Conservation (phyloP, 2,329 filamentous ascomycete species). For the Reticulascus tulasneorum region DNA sequence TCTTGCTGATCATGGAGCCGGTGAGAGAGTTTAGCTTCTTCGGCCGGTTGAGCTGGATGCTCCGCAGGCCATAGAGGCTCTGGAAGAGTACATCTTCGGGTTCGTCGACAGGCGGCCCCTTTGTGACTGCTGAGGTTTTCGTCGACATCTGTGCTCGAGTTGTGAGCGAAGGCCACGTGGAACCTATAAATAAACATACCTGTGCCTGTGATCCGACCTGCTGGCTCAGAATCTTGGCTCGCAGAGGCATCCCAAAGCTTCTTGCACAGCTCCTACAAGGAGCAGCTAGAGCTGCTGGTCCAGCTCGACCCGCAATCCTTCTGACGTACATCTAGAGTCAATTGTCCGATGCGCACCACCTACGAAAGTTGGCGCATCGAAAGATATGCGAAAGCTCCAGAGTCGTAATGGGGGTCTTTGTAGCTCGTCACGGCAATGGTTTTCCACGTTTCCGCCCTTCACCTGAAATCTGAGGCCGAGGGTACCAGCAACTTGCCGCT, state of each 20-base stretch:
- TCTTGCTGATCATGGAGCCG: constrained; percentile 92
- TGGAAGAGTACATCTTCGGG: constrained; percentile 90
- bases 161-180: background rate
- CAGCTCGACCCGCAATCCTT: constrained; percentile 50
- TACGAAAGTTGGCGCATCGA: constrained; percentile 27
- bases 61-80: constrained; percentile 82
- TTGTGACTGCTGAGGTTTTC: constrained; percentile 28
- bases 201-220: constrained; percentile 12
- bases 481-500: constrained; percentile 13
- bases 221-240: constrained; percentile 64
- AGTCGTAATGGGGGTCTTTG: constrained; percentile 1
- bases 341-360: constrained; percentile 31
- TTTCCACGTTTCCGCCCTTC: constrained; percentile 24
- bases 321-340: constrained; percentile 53
- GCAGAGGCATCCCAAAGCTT: constrained; percentile 67
- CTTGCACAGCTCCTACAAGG: constrained; percentile 37
- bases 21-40: constrained; percentile 89
- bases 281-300: constrained; percentile 43
- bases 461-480: constrained; percentile 23
- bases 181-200: constrained; percentile 2
- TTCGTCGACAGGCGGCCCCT: constrained; percentile 64
- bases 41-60: constrained; percentile 90
- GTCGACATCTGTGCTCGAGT: constrained; percentile 31
- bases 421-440: constrained; percentile 23
- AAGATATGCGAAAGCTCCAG: too few relatives aligned